Evolutionary conservation across 23 red algal species (phyloP), one percentile per base, ranked within the genome.

Genomic region (Porphyridium purpureum): DNA sequence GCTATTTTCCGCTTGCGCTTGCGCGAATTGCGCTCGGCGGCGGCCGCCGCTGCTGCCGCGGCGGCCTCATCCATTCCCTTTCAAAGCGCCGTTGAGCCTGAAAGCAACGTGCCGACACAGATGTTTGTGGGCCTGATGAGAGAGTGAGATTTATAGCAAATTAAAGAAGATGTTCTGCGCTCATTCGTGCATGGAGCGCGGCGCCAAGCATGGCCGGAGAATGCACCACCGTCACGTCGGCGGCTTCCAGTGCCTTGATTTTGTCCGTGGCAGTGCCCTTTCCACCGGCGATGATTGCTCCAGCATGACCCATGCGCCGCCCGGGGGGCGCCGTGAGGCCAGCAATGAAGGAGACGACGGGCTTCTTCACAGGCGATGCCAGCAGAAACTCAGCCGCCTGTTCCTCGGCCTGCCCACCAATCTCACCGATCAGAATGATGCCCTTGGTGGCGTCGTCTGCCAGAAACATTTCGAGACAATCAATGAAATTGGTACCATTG

Each of bases 401-500:
- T 40, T 98, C 90, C 55, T 98, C 90, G 31, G 80, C 90, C 46
- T 70, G 69, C 8, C 90, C 90, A 35, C 90, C 88, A 25, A 98
- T 98, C 57, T 98, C 90, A n/a, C 90, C 90, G 41, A 98, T 98
- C 90, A 98, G 85, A 21, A 98, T 80, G 33, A 98, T 86, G 50
- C 90, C 90, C 70, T 98, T 75, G 11, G 90, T 98, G 28, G 79
- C 57, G 1, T 47, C 32, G 48, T 98, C 90, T 22, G 79, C 55
- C 17, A 98, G 64, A 49, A 98, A 98, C 21, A 73, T 59, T 33
- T 84, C 70, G 41, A 98, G 60, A 32, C 90, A 98, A 49, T 98
- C 90, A 50, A 98, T 86, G 57, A 98, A 98, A 59, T 79, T 72
- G 27, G 90, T 98, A 24, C 90, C 90, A 63, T 98, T 85, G 58